Conservation (phyloP, 2,329 filamentous ascomycete genomes). For the Ophiostoma novo-ulmi region DNA sequence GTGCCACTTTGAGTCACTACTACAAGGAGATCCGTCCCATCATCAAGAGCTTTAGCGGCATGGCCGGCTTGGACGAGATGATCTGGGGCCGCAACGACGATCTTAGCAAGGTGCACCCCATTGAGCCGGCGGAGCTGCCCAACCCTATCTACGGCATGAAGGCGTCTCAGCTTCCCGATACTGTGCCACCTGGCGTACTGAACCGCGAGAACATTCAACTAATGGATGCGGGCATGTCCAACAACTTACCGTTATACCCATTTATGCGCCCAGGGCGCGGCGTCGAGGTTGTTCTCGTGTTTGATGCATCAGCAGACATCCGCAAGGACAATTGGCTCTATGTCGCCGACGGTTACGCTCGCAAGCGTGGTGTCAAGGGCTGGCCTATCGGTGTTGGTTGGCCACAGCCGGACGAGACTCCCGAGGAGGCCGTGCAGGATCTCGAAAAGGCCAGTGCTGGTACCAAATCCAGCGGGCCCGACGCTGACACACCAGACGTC, state of each 20-base stretch:
- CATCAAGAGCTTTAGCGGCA: conserved; percentile 67
- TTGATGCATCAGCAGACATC: conserved; percentile 91
- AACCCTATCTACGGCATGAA: conserved; percentile 85
- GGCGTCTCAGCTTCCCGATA: conserved; percentile 61
- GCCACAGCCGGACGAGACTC: conserved; percentile 60
- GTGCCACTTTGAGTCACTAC: conserved; percentile 90
- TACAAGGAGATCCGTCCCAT: conserved; percentile 89
- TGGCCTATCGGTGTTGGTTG: conserved; percentile 96
- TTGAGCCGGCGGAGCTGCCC: conserved; percentile 83
- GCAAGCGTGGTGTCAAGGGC: conserved; percentile 82
- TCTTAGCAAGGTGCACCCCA: conserved; percentile 85
- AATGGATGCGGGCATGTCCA: conserved; percentile 98
- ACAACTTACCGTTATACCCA: conserved; percentile 94
- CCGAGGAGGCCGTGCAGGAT: conserved; percentile 57
- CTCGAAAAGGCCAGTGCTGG: conserved; percentile 63
- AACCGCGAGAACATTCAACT: conserved; percentile 66
- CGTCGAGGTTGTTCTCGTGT: conserved; percentile 85
- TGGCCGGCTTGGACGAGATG: conserved; percentile 71
- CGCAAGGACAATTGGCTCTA: conserved; percentile 94
- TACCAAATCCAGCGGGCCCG: neutral
- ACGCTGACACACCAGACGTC: conserved; percentile 46
- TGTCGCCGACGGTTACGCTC: conserved; percentile 86
- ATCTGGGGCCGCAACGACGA: conserved; percentile 79
- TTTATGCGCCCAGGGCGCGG: conserved; percentile 81
- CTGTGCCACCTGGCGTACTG: conserved; percentile 73